phyloP scores from a whole-genome alignment of 306 rosid genomes.

The Cicer pinnatifidum region DNA sequence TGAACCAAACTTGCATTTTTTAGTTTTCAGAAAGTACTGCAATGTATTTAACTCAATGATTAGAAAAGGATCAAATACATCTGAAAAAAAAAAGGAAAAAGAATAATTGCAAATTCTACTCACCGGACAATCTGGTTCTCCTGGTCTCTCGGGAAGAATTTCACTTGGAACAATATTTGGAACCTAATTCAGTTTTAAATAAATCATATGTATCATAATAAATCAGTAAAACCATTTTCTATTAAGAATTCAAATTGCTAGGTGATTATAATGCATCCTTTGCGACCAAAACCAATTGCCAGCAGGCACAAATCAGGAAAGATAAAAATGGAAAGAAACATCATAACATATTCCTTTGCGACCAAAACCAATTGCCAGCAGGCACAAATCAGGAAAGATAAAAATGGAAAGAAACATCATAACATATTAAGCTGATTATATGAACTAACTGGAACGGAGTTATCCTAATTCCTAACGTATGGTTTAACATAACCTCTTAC shows the following conservation, averaged over 20 bases:
- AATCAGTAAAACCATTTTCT: conserved; percentile 35
- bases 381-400: neutral
- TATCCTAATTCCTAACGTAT: conserved; percentile 15
- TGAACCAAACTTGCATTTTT: conserved; percentile 91
- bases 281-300: conserved; percentile 33
- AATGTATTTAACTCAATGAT: conserved; percentile 38
- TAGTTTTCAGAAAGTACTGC: conserved; percentile 92
- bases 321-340: conserved; percentile 18
- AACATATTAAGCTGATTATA: conserved; percentile 32
- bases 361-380: conserved; percentile 31
- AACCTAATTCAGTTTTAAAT: conserved; percentile 59
- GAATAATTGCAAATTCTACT: conserved; percentile 48
- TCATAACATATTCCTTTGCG: conserved; percentile 24
- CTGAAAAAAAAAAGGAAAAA: neutral
- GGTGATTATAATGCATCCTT: conserved; percentile 28
- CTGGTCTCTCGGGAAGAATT: conserved; percentile 85
- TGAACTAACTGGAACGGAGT: conserved; percentile 32
- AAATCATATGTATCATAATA: conserved; percentile 32
- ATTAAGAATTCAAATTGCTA: conserved; percentile 21
- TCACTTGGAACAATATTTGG: conserved; percentile 66
- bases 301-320: conserved; percentile 12
- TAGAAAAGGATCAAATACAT: conserved; percentile 44
- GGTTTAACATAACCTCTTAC: conserved; percentile 16
- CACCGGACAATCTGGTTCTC: conserved; percentile 93
- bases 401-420: conserved; percentile 22